A percentile compares a stretch with the other conserved stretches of the same genome.
Evolutionary conservation across 345 rosid genomes (phyloP).

Genomic region (Passiflora organensis): DNA sequence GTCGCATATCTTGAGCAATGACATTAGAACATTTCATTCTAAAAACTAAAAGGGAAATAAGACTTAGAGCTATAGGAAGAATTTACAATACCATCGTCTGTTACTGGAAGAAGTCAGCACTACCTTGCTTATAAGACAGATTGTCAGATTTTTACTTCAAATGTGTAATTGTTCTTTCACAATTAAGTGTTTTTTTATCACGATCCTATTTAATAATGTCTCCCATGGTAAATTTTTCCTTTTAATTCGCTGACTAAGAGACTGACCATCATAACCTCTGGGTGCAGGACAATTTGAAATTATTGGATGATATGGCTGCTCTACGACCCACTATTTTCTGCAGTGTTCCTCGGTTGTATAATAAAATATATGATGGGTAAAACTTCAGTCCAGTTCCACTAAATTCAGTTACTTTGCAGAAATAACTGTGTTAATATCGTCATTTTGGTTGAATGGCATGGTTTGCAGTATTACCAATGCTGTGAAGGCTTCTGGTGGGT

Average conservation of each 20-base stretch:
- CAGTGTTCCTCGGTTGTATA: constrained; percentile 94
- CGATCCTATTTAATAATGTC: too few relatives aligned
- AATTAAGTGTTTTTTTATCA: too few relatives aligned
- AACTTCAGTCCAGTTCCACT: constrained; percentile 17
- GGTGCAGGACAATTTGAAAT: constrained; percentile 81
- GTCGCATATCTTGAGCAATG: not conserved
- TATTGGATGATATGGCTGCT: constrained; percentile 86
- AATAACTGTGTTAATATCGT: constrained; percentile 9
- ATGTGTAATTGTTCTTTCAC: constrained; percentile 1
- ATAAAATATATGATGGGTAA: constrained; percentile 90
- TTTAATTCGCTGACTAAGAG: too few relatives aligned
- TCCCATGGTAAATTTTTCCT: too few relatives aligned
- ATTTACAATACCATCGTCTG: not conserved
- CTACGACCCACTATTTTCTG: constrained; percentile 87
- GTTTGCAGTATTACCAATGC: constrained; percentile 70
- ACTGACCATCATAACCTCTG: not conserved
- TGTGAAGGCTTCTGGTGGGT: constrained; percentile 73
- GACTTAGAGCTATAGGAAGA: too few relatives aligned
- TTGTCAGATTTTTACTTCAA: not conserved
- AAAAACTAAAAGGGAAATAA: too few relatives aligned
- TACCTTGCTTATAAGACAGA: constrained; percentile 3
- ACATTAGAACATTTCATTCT: not conserved
- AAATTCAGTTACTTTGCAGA: constrained; percentile 10
- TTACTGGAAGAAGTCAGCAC: not conserved
- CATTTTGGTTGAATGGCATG: constrained; percentile 10